These are phyloP conservation scores for Kappamyces sp. DNA, from an alignment of 192 early-diverging fungal species.

Conservation along the genomic window DNA sequence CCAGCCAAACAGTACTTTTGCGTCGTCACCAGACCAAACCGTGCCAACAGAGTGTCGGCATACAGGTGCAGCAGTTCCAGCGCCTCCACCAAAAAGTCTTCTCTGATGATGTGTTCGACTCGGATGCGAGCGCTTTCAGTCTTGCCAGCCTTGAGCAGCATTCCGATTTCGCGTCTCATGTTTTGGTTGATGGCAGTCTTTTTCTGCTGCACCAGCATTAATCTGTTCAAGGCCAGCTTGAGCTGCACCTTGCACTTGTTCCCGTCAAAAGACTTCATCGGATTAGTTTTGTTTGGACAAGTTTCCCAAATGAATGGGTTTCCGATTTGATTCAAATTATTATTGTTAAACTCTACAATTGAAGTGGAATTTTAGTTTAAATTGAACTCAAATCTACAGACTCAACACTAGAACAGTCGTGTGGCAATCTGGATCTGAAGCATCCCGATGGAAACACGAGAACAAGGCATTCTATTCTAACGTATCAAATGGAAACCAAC, in stretches of 20 bases:
- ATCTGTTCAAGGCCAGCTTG: constrained; percentile 78
- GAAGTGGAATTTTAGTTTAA: too few species aligned
- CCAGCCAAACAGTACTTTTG: constrained; percentile 48
- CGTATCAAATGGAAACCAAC: too few species aligned
- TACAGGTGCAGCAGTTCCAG: constrained; percentile 90
- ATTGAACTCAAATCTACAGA: too few species aligned
- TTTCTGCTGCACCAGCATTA: constrained; percentile 84
- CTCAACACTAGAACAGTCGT: too few species aligned
- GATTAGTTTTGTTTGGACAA: background rate
- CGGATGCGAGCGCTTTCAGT: constrained; percentile 79
- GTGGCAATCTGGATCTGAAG: too few species aligned
- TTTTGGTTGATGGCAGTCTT: constrained; percentile 68
- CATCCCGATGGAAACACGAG: too few species aligned
- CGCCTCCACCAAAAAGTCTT: constrained; percentile 88
- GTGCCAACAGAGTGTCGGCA: constrained; percentile 79
- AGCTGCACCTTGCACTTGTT: constrained; percentile 64
- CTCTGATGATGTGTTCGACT: constrained; percentile 88
- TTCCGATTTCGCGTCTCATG: constrained; percentile 75
- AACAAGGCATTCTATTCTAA: too few species aligned
- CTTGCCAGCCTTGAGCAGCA: constrained; percentile 74
- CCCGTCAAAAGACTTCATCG: background rate
- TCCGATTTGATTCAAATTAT: too few species aligned
- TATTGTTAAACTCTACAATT: background rate
- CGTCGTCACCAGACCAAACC: constrained; percentile 81
- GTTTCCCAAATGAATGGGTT: too few species aligned